Evolutionary conservation across 2,329 filamentous ascomycete species (phyloP), one percentile per base, ranked within the genome.

Genomic region (Dactylellina sp.): DNA sequence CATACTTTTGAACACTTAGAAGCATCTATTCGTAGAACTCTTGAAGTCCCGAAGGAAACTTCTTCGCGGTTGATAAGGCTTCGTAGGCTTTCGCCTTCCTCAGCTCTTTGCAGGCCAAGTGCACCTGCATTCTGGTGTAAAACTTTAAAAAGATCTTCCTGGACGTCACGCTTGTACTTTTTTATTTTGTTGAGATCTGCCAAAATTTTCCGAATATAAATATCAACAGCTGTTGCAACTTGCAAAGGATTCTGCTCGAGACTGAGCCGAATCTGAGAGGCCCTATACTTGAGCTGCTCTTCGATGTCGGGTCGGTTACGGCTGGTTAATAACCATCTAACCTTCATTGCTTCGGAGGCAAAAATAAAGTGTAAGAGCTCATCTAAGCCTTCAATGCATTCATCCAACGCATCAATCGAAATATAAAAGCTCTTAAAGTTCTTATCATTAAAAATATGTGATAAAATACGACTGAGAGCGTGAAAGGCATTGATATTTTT

Each of bases 351-450:
- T 16, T 37, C 71, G 20, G 7, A 44, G 24, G 11, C 77, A 44
- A 6, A 79, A 52, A 32, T 37, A 53, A 44, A 78, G 42, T 47
- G 12, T 16, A 64, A n/a, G 7, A 64, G 37, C 77, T 74, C 14
- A 56, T 7, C 18, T 6, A 11, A 1, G 4, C 2, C 44, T 47
- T n/a, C 28, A 56, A 35, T 77, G 53, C 79, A 80, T 59, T 80
- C 78, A 63, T 80, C 78, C n/a, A 80, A 71, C 2, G 79, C 79
- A 70, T 80, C 79, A 22, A 80, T 75, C 0, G 80, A 32, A 32
- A 32, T 44, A 52, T 60, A 0, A 84, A 66, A 0, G 82, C 82
- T 6, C 80, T 25, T 0, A 81, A 49, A 42, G 84, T 77, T 0
- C 1, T 42, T 16, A 14, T 63, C 47, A 12, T 32, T 39, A 14